A percentile compares a stretch with the other conserved stretches of the same genome.
These are phyloP conservation scores for Scutellaria galericulata DNA, from an alignment of 257 asterid species.

Conservation along the genomic window DNA sequence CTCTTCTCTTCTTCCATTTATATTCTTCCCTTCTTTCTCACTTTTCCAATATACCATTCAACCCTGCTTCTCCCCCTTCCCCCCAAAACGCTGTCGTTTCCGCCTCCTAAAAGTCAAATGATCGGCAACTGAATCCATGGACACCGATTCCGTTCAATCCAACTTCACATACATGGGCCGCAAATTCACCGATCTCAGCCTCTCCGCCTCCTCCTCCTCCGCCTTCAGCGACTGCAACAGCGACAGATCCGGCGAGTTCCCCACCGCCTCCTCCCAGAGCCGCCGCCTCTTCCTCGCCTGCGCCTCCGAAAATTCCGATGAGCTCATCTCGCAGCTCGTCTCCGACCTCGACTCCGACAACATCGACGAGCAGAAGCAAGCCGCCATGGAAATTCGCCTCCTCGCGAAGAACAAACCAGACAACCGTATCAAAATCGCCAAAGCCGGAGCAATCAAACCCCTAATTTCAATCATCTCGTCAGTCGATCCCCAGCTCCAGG, in stretches of 20 bases:
- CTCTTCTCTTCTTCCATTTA: slow-evolving; percentile 32
- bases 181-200: slow-evolving; percentile 54
- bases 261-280: slow-evolving; percentile 66
- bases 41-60: background rate
- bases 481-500: slow-evolving; percentile 77
- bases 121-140: slow-evolving; percentile 53
- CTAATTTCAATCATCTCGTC: slow-evolving; percentile 67
- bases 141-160: slow-evolving; percentile 53
- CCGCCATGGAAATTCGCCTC: slow-evolving; percentile 82
- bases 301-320: slow-evolving; percentile 73
- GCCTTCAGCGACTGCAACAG: slow-evolving; percentile 98
- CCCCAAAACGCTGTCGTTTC: slow-evolving; percentile 51
- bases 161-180: slow-evolving; percentile 71
- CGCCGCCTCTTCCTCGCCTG: slow-evolving; percentile 74
- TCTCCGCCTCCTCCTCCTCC: slow-evolving; percentile 62
- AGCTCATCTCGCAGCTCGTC: slow-evolving; percentile 71
- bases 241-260: slow-evolving; percentile 94
- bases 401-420: slow-evolving; percentile 87
- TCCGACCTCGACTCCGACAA: slow-evolving; percentile 61
- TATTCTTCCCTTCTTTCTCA: slow-evolving; percentile 45
- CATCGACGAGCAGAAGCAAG: slow-evolving; percentile 71
- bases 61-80: background rate
- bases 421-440: slow-evolving; percentile 81
- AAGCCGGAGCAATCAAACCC: slow-evolving; percentile 85
- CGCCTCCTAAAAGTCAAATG: no score